Conservation (phyloP, 2,329 filamentous ascomycete genomes). For the Amauroascus niger region DNA sequence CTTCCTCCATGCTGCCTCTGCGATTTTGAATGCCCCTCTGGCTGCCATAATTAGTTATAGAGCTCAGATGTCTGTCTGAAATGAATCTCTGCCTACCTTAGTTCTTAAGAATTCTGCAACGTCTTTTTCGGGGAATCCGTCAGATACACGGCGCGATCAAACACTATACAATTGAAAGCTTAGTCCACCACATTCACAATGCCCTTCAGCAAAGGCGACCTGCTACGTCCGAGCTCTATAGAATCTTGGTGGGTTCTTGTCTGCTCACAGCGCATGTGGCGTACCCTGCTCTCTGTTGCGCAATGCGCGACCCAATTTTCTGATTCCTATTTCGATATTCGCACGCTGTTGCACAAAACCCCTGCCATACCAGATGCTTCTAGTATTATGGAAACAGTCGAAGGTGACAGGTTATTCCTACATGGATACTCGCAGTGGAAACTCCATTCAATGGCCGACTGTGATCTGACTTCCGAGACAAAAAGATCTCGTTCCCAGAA, state of each 20-base stretch:
- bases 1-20: no score
- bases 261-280: conserved; percentile 11
- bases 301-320: conserved; percentile 2
- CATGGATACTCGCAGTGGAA: conserved; percentile 8
- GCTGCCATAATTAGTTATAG: no score
- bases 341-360: conserved; percentile 6
- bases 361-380: conserved; percentile 13
- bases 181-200: no score
- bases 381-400: conserved; percentile 6
- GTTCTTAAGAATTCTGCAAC: no score
- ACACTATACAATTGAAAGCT: not conserved
- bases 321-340: conserved; percentile 10
- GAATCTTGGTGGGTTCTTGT: conserved; percentile 6
- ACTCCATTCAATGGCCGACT: conserved; percentile 1
- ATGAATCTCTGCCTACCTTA: no score
- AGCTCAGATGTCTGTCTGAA: no score
- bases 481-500: not conserved
- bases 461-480: not conserved
- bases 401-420: not conserved
- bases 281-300: conserved; percentile 4
- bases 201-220: not conserved
- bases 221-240: conserved; percentile 9
- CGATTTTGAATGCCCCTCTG: no score
- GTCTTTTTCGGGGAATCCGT: no score
- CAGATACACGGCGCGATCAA: no score